Base-by-base conservation (phyloP, 2,329 filamentous ascomycete species). In the Alternaria sp. region DNA sequence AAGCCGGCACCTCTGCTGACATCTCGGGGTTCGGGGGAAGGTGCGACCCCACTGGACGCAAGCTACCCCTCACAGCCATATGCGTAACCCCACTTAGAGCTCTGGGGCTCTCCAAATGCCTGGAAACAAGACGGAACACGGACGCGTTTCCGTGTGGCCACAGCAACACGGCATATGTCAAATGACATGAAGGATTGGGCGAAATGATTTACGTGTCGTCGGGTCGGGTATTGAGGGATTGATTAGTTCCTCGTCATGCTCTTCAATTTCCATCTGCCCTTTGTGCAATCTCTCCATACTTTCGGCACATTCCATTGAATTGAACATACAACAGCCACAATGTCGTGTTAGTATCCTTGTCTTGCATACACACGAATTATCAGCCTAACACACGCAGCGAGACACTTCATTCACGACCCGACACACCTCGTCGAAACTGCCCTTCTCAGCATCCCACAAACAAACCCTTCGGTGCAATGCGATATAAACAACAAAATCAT, bases 341-440 rank as follows among this genome's bases (percentile, higher is more conserved):
- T 60, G 58, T 60, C 58, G 12, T 57, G 58, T 60, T 57, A n/a
- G 53, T 9, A n/a, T 46, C 28, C 20, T 28, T 20, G 25, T 28
- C 18, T 28, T n/a, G 11, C 28, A 32, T 40, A 25, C 38, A 56
- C 49, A 18, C 25, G 22, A 25, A 11, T 30, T 12, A 20, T 16
- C 34, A 28, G 28, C 36, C 54, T 57, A 57, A 57, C 46, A 41
- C 14, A 40, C 34, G 9, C 60, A 81, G 81, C 73, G 64, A 96
- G 95, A 83, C 94, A 97, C 82, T 97, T 97, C 84, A 88, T 97
- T 83, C 89, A 93, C 78, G 91, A 96, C 77, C 89, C 93, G 43
- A 87, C 89, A 54, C 86, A 91, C 73, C 87, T 97, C 53, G 92
- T 97, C 77, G 85, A 87, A 75, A 85, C 88, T 43, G 92, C 94